Conservation (phyloP, 139 green algal genomes). For the Chlorella vulgaris region DNA sequence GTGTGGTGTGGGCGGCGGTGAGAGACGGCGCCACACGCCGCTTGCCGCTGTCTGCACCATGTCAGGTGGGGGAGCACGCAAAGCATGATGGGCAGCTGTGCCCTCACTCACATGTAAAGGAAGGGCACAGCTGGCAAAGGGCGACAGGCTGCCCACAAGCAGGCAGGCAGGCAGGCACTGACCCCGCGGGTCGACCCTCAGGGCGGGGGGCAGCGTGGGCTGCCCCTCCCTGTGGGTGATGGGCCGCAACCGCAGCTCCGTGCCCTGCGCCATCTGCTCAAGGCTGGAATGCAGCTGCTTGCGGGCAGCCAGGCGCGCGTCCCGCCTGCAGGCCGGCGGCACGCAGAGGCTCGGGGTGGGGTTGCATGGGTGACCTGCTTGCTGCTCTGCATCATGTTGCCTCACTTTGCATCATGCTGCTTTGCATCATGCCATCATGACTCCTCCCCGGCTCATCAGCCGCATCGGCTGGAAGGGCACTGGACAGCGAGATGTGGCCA, state of each 20-base stretch:
- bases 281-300: conserved; percentile 18
- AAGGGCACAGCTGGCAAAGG: no score
- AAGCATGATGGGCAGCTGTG: no score
- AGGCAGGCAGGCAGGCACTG: no score
- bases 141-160: no score
- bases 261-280: conserved; percentile 31
- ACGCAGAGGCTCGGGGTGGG: no score
- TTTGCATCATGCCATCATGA: no score
- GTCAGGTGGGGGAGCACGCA: neutral
- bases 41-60: conserved; percentile 3
- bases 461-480: neutral
- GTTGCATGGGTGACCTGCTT: no score
- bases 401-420: no score
- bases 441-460: neutral
- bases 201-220: conserved; percentile 66
- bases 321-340: conserved; percentile 4
- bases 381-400: no score
- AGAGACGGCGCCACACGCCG: conserved; percentile 51
- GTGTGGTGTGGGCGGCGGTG: conserved; percentile 79
- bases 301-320: conserved; percentile 9
- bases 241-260: conserved; percentile 60
- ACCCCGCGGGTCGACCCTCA: conserved; percentile 38
- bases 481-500: neutral
- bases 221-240: conserved; percentile 71
- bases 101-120: no score